Base-by-base conservation (phyloP, 345 rosid species). In the Bruguiera gymnorhiza region DNA sequence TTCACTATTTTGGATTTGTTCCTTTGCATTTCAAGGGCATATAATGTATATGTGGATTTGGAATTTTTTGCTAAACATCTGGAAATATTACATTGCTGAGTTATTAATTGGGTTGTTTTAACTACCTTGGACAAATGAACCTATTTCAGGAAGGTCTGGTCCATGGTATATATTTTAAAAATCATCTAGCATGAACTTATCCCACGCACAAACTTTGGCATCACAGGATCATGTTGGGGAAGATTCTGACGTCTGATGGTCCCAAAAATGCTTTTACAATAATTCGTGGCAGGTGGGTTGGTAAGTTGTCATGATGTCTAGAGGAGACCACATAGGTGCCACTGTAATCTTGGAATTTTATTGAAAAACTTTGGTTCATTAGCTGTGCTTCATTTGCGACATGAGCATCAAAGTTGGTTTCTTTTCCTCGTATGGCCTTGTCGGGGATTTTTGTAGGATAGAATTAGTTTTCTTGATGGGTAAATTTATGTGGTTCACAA, bases 161-260 rank as follows among this genome's bases (percentile, higher is more conserved):
- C 53, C 43, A 32, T 26, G 66, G 15, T 51, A 3, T 50, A 21
- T 72, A 18, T 51, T 63, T 60, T 19, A 54, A 43, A 59, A 54
- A 29, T 52, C 66, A 63, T 70, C 39, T 54, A n/a, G 57, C 66
- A 37, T 66, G 51, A 69, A 55, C 81, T 73, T 57, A 73, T 66
- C 54, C 60, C 62, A 62, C 48, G 56, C 61, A 46, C 62, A 46
- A 70, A 73, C 72, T 80, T 82, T 83, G 84, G 79, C 80, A 85
- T 88, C 93, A 86, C 97, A 91, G 98, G 97, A 76, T 94, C 87
- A 79, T 82, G 70, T 85, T 94, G 97, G 98, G 97, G 87, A 88
- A 85, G 93, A 87, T 94, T 79, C 82, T 78, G 66, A 92, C 96
- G 73, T 85, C 92, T 82, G 93, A 82, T 82, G 97, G 97, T 85